Evolutionary conservation across 139 green algal species (phyloP).

Genomic region (Zygnema cylindricum): DNA sequence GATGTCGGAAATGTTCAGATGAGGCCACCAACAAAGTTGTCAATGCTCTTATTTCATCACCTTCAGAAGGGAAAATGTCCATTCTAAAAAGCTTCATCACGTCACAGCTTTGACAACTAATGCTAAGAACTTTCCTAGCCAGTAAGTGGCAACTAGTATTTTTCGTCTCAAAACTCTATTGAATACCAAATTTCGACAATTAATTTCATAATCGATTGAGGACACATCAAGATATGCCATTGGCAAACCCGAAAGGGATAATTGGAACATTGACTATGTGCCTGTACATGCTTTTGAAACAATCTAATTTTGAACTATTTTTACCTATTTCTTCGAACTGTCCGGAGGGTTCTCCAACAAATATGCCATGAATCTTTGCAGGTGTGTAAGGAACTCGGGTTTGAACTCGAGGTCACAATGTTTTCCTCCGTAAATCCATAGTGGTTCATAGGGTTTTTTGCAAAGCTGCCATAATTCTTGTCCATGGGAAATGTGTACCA

Average conservation of each 20-base stretch:
- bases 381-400: constrained; percentile 70
- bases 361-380: constrained; percentile 69
- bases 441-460: constrained; percentile 69
- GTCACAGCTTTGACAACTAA: background rate
- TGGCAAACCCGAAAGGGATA: background rate
- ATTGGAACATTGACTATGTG: background rate
- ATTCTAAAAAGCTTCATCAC: too few relatives aligned
- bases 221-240: background rate
- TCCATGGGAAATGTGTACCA: constrained; percentile 85
- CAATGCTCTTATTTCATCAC: too few relatives aligned
- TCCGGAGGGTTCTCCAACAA: constrained; percentile 36
- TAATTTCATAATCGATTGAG: background rate
- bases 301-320: background rate
- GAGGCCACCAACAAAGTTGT: too few relatives aligned
- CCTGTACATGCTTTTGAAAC: background rate
- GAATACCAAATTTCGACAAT: background rate
- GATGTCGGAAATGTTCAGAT: too few relatives aligned
- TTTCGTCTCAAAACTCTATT: background rate
- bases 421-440: constrained; percentile 74
- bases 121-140: background rate
- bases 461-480: constrained; percentile 66
- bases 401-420: constrained; percentile 73
- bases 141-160: background rate
- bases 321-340: background rate
- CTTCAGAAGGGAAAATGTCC: too few relatives aligned